phyloP scores from a whole-genome alignment of 192 early-diverging fungal genomes.

The Backusella psychrophila region DNA sequence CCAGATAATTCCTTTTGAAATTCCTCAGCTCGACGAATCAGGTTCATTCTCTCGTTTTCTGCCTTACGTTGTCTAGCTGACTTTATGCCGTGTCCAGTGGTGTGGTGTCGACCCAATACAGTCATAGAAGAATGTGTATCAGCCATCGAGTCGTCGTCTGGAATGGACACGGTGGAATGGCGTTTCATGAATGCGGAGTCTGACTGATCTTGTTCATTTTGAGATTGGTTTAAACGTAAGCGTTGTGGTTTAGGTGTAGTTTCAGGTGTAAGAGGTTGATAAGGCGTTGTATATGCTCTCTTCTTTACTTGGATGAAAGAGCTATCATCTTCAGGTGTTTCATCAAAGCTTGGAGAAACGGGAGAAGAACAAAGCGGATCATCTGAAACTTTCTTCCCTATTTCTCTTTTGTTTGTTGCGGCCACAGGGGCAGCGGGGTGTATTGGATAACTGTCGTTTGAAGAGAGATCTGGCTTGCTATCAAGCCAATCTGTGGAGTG shows the following conservation, averaged over 20 bases:
- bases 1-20: constrained; percentile 27
- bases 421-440: not conserved
- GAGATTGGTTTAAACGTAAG: not conserved
- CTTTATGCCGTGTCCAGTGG: constrained; percentile 24
- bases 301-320: not conserved
- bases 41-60: constrained; percentile 7
- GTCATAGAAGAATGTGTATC: not conserved
- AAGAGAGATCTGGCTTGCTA: not conserved
- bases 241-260: not conserved
- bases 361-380: not conserved
- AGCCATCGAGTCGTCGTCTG: not conserved
- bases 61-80: not conserved
- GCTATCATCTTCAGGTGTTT: not conserved
- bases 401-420: not conserved
- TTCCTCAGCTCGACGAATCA: constrained; percentile 20
- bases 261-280: not conserved
- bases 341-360: not conserved
- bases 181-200: not conserved
- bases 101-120: constrained; percentile 17
- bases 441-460: not conserved
- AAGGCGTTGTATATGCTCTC: constrained; percentile 8
- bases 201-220: not conserved
- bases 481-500: not conserved
- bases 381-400: not conserved
- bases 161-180: not conserved